A percentile compares a stretch with the other conserved stretches of the same genome.
Evolutionary conservation across 805 yeast species (phyloP).

Genomic region (Ogataea saltuana): DNA sequence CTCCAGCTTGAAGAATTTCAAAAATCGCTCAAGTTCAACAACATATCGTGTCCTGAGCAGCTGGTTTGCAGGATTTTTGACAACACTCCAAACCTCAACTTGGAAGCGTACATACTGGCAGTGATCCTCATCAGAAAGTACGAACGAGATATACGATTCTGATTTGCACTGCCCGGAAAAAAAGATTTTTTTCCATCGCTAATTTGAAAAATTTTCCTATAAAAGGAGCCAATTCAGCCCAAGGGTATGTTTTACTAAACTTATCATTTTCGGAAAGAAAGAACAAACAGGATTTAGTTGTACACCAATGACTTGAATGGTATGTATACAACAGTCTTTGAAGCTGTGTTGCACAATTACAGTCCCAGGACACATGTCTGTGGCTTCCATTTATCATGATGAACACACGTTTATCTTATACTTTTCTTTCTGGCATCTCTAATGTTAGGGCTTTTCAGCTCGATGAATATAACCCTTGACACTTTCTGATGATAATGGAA

Average conservation of each 20-base stretch:
- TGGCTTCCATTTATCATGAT: constrained; percentile 19
- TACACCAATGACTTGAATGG: constrained; percentile 1
- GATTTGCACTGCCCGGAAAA: too few species aligned
- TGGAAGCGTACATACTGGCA: constrained; percentile 33
- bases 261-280: neutral
- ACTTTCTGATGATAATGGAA: constrained; percentile 48
- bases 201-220: constrained; percentile 8
- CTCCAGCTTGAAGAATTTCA: constrained; percentile 32
- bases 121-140: constrained; percentile 29
- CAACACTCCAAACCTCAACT: constrained; percentile 21
- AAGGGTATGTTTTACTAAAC: neutral
- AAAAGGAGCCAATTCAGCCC: neutral
- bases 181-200: neutral
- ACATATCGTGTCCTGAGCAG: constrained; percentile 26
- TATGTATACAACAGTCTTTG: constrained; percentile 1
- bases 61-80: constrained; percentile 25
- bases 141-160: too few species aligned
- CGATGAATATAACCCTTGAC: constrained; percentile 81
- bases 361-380: neutral
- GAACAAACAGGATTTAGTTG: too few species aligned
- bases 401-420: constrained; percentile 27
- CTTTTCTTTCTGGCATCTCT: constrained; percentile 89
- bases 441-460: constrained; percentile 77
- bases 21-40: constrained; percentile 28
- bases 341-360: neutral